phyloP scores from a whole-genome alignment of 768 basidiomycete genomes.

The Lentinula sp. region DNA sequence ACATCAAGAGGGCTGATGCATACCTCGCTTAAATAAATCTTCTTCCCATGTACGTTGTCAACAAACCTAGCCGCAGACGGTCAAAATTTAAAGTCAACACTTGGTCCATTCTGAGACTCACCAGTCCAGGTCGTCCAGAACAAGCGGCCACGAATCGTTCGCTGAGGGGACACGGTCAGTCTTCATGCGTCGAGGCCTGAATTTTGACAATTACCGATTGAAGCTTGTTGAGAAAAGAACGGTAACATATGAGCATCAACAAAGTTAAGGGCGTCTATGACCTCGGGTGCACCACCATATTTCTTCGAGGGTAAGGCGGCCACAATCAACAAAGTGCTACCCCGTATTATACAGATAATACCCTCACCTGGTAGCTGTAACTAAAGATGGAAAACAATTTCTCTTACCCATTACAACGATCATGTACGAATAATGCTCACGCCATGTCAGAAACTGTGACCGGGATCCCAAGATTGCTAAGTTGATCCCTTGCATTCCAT shows the following conservation, averaged over 20 bases:
- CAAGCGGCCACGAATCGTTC: constrained; percentile 55
- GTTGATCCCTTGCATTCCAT: constrained; percentile 35
- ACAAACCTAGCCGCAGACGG: constrained; percentile 32
- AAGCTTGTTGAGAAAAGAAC: constrained; percentile 54
- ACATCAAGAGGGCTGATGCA: constrained; percentile 6
- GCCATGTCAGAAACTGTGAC: constrained; percentile 68
- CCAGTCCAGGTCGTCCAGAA: constrained; percentile 55
- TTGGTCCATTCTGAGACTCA: neutral
- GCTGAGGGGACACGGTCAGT: constrained; percentile 25
- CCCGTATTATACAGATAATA: neutral
- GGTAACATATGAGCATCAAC: constrained; percentile 70
- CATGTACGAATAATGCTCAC: constrained; percentile 25
- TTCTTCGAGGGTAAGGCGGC: neutral
- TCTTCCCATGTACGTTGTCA: constrained; percentile 57
- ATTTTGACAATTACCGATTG: constrained; percentile 34
- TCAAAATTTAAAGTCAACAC: neutral
- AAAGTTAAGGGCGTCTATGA: constrained; percentile 49
- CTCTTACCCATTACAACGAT: neutral
- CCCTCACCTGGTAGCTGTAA: constrained; percentile 34
- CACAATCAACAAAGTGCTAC: neutral
- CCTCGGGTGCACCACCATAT: neutral
- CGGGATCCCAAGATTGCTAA: constrained; percentile 51
- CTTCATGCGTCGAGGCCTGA: neutral
- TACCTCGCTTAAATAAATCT: constrained; percentile 71
- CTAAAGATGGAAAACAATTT: constrained; percentile 4